Percentiles rank a stretch among this genome's conserved stretches.
These are phyloP conservation scores for Thelonectria discophora DNA, from an alignment of 2,329 filamentous ascomycete species.

Conservation along the genomic window DNA sequence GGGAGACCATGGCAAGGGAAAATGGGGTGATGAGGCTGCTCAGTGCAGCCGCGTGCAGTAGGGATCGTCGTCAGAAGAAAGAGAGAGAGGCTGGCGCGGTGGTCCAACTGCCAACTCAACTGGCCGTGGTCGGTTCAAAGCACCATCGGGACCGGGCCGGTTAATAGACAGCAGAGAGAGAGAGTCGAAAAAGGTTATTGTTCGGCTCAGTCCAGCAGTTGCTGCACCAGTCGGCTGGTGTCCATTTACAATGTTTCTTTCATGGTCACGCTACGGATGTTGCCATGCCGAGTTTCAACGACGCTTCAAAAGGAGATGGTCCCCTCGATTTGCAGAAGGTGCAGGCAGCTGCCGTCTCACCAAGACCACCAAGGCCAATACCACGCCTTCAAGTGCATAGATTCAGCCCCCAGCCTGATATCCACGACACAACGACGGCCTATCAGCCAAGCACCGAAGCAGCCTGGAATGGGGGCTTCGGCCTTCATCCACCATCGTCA, in stretches of 20 bases:
- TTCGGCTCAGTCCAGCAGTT: not conserved
- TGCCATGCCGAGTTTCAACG: no score
- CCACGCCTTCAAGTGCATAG: no score
- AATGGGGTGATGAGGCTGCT: constrained; percentile 31
- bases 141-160: constrained; percentile 28
- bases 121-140: constrained; percentile 6
- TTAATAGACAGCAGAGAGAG: no score
- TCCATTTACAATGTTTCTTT: constrained; percentile 1
- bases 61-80: constrained; percentile 32
- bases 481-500: constrained; percentile 33
- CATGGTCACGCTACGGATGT: not conserved
- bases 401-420: no score
- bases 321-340: no score
- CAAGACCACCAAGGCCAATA: no score
- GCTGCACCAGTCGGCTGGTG: not conserved
- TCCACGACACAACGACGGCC: no score
- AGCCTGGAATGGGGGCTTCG: constrained; percentile 10
- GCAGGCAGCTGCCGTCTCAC: no score
- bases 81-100: no score
- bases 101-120: no score
- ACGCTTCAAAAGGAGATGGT: no score
- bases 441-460: not conserved
- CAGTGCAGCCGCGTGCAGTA: constrained; percentile 36
- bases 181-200: no score
- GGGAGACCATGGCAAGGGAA: constrained; percentile 17